Evolutionary conservation across 2,329 filamentous ascomycete genomes (phyloP), one percentile per base, ranked within the genome.

Genomic region (Exophiala oligosperma): DNA sequence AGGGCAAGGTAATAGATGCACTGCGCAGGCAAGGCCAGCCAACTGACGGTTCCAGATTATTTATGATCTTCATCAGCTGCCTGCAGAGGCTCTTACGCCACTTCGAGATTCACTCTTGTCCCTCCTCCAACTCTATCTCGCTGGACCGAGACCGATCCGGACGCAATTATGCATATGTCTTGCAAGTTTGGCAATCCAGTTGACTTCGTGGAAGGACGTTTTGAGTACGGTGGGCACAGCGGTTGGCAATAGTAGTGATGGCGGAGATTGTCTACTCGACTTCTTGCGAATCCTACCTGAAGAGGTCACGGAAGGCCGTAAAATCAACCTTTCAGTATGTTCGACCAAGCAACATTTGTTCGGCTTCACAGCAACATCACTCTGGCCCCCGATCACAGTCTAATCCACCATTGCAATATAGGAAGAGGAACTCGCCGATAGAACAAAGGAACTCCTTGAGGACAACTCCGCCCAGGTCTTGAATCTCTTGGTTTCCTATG

Each of bases 311-410:
- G 93, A 99, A 83, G 94, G 94, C 79, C 91, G 94, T 78, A 99
- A 97, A 81, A 97, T 99, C 83, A 96, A 92, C 83, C 84, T 99
- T 79, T 92, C 91, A 85, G 92, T 96, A 94, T 81, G 91, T 93
- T 84, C 86, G 88, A 80, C 81, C 74, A 73, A 74, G 64, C 68
- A 70, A 71, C 68, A 69, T 72, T 67, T 68, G 70, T 70, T 71
- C 69, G 69, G 74, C 71, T 73, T 73, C 63, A 47, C 79, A 80
- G 74, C 76, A 67, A 69, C 69, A 72, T 68, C 70, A 67, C 66
- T 71, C 69, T 67, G 69, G 68, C 73, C 71, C 71, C 66, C 65
- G 65, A 70, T 69, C 69, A 72, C 63, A 76, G 68, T 81, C 79
- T 82, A 81, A 81, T 78, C 63, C 69, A 71, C 74, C 72, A 71